Evolutionary conservation across 1,284 basidiomycete genomes (phyloP), one percentile per base, ranked within the genome.

Genomic region (Neotropicomus parvogracilis): DNA sequence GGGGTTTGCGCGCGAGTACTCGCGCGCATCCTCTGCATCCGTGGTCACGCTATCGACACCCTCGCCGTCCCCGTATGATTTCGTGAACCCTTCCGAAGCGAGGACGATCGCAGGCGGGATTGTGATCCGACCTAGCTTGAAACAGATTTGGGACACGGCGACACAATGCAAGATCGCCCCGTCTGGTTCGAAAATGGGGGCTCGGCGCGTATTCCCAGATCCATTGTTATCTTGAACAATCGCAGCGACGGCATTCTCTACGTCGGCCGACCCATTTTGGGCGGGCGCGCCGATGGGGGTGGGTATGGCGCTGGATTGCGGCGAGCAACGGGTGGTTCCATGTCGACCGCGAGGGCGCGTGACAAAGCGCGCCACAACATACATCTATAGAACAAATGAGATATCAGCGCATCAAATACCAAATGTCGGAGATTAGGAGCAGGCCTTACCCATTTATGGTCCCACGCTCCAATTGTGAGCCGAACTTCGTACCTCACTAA

Each of bases 401-500:
- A 3, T 41, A 28, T 19, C 52, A 45, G 35, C 14, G 6, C 1
- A 41, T 9, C 12, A 16, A 36, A 21, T 10, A 17, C 12, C n/a
- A n/a, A n/a, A n/a, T n/a, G n/a, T n/a, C n/a, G n/a, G n/a, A n/a
- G n/a, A n/a, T n/a, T n/a, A n/a, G n/a, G n/a, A n/a, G n/a, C n/a
- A n/a, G n/a, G 24, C 43, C 54, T 40, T 54, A 90, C 86, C 91
- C 91, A 93, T 79, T 94, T 94, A 42, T 84, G 73, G 51, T 91
- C 91, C 88, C 89, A 94, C 3, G 81, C 75, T 5, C 72, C 84
- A 14, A 88, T 67, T 27, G 67, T 73, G n/a, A 80, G 66, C 45
- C 86, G 76, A 29, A 93, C 77, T 64, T 90, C 81, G 59, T 90
- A 94, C 7, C 67, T 65, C 2, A 77, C 62, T 13, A 88, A 71